phyloP scores from a whole-genome alignment of 495 filamentous ascomycete genomes.

The Aspergillus funiculosus region DNA sequence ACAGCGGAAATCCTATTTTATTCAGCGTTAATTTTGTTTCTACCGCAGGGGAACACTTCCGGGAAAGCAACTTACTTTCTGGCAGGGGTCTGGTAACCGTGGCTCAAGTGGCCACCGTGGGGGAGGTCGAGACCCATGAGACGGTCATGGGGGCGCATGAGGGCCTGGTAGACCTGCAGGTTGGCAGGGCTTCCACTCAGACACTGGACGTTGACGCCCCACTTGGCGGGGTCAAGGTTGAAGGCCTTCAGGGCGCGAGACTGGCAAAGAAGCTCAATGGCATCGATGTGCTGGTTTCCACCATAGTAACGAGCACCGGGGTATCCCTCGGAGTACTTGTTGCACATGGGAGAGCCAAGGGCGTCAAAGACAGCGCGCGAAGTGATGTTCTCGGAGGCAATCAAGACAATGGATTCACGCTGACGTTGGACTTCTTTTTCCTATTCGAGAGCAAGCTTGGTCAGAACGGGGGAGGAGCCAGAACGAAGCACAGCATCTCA shows the following conservation, averaged over 20 bases:
- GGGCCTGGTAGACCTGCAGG: constrained; percentile 96
- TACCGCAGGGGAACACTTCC: too few species aligned
- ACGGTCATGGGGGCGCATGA: constrained; percentile 94
- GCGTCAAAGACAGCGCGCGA: constrained; percentile 95
- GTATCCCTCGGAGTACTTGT: constrained; percentile 99
- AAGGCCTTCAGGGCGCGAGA: constrained; percentile 90
- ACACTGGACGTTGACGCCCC: constrained; percentile 99
- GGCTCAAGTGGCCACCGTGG: constrained; percentile 94
- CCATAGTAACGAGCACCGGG: constrained; percentile 98
- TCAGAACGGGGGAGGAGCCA: not conserved
- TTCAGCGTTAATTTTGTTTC: too few species aligned
- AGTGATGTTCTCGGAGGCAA: constrained; percentile 99
- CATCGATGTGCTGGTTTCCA: constrained; percentile 97
- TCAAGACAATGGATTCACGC: constrained; percentile 96
- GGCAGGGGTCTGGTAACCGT: constrained; percentile 93
- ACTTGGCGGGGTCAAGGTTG: constrained; percentile 76
- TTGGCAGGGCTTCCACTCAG: constrained; percentile 87
- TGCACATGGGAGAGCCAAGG: constrained; percentile 97
- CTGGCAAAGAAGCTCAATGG: constrained; percentile 94
- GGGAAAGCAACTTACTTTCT: constrained; percentile 86
- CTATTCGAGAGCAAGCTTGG: constrained; percentile 38
- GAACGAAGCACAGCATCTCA: constrained; percentile 38
- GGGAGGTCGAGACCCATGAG: constrained; percentile 97
- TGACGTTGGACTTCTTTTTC: constrained; percentile 94
- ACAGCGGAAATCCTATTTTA: constrained; percentile 88